Percentiles rank a stretch among this genome's conserved stretches.
phyloP scores from a whole-genome alignment of 225 moss, liverwort and hornwort genomes.

The Polytrichum formosum region DNA sequence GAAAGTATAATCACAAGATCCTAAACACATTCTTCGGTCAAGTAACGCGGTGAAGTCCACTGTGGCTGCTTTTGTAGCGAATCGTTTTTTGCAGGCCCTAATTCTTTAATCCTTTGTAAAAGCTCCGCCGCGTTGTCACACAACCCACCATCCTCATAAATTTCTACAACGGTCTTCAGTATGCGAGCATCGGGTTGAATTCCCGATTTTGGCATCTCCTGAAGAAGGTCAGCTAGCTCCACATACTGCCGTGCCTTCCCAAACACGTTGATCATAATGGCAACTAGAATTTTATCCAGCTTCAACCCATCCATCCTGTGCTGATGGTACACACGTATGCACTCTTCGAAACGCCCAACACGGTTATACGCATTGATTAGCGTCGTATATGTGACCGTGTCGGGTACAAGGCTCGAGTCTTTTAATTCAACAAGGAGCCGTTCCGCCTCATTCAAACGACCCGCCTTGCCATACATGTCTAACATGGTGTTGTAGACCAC shows the following conservation, averaged over 20 bases:
- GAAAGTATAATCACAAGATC: too few species aligned
- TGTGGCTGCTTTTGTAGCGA: constrained; percentile 15
- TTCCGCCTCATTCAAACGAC: constrained; percentile 53
- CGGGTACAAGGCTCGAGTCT: constrained; percentile 22
- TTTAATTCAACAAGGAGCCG: constrained; percentile 42
- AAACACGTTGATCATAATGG: constrained; percentile 55
- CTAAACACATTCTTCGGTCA: too few species aligned
- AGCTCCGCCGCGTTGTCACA: constrained; percentile 32
- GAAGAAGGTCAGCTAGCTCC: constrained; percentile 48
- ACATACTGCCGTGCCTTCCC: constrained; percentile 46
- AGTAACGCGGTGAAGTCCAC: constrained; percentile 10
- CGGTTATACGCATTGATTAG: constrained; percentile 57
- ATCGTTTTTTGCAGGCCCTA: constrained; percentile 23
- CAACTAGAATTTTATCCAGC: constrained; percentile 49
- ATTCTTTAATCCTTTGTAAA: constrained; percentile 28
- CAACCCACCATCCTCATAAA: constrained; percentile 51
- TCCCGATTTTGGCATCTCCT: constrained; percentile 35
- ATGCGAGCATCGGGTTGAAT: constrained; percentile 39
- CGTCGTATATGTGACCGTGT: constrained; percentile 59
- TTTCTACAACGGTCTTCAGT: constrained; percentile 48
- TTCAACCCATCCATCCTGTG: constrained; percentile 38
- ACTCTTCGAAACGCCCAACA: constrained; percentile 41
- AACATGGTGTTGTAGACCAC: constrained; percentile 69
- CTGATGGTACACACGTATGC: constrained; percentile 39
- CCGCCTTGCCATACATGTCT: constrained; percentile 65